Percentiles rank a stretch among this genome's conserved stretches.
Conservation (phyloP, 352 stramenopile species). For the Saprolegnia parasitica region DNA sequence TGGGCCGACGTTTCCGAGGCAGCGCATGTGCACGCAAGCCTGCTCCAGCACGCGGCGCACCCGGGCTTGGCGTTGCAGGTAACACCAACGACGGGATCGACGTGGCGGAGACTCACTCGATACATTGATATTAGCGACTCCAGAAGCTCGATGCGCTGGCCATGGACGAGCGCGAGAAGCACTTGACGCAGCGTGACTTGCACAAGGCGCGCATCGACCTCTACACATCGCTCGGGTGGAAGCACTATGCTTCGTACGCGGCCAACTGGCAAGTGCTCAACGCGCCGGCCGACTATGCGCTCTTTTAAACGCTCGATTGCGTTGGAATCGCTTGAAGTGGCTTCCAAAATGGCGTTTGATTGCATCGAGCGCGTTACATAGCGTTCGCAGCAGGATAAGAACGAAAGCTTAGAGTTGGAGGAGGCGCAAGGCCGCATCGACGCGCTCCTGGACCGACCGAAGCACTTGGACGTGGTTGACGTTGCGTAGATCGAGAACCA, state of each 20-base stretch:
- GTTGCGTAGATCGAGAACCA: constrained; percentile 25
- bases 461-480: constrained; percentile 16
- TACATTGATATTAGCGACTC: constrained; percentile 35
- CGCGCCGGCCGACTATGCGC: constrained; percentile 4
- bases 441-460: constrained; percentile 1
- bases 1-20: constrained; percentile 64
- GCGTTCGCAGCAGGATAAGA: no score
- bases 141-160: constrained; percentile 64
- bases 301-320: constrained; percentile 20
- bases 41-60: constrained; percentile 54
- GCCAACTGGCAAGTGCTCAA: constrained; percentile 43
- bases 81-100: neutral
- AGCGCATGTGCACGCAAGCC: constrained; percentile 53
- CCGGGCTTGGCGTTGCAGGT: constrained; percentile 50
- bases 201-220: constrained; percentile 40
- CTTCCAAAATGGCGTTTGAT: neutral
- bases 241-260: constrained; percentile 52
- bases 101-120: neutral
- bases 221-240: constrained; percentile 47
- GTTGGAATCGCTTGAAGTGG: neutral
- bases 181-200: constrained; percentile 55
- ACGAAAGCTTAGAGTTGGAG: neutral
- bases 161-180: constrained; percentile 57
- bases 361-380: no score
- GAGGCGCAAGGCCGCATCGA: neutral